Evolutionary conservation across 73 alveolate genomes (phyloP).

Genomic region (Blepharisma stoltei): DNA sequence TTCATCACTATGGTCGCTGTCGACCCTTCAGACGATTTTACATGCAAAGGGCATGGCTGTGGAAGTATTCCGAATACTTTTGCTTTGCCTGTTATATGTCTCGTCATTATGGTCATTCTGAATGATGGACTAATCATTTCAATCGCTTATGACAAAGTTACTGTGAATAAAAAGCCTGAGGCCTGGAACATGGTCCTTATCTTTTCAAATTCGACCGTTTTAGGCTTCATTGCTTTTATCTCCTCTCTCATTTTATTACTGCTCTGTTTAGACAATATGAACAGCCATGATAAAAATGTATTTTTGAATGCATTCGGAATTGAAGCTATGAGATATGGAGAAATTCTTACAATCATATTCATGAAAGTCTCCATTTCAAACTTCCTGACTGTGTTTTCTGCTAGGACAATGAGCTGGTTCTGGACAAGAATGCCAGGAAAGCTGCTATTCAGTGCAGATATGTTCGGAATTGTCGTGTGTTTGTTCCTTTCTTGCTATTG

Average conservation of each 20-base stretch:
- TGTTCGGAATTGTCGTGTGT: neutral
- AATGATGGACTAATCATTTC: neutral
- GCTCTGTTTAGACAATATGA: neutral
- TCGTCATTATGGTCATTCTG: slow-evolving; percentile 8
- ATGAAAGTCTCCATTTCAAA: neutral
- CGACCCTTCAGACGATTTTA: neutral
- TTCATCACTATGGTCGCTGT: slow-evolving; percentile 14
- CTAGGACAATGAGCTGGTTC: slow-evolving; percentile 14
- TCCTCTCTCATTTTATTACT: slow-evolving; percentile 6
- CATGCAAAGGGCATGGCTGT: neutral
- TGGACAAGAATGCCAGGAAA: slow-evolving; percentile 7
- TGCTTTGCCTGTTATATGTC: slow-evolving; percentile 1
- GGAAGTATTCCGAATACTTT: neutral
- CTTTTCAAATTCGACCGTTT: neutral
- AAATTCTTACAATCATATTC: neutral
- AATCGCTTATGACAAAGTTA: slow-evolving; percentile 14
- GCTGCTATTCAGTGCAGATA: neutral
- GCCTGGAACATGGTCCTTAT: slow-evolving; percentile 6
- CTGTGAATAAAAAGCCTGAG: neutral
- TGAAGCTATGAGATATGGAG: neutral
- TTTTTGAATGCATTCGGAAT: slow-evolving; percentile 1
- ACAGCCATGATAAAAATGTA: neutral
- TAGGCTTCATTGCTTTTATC: slow-evolving; percentile 5
- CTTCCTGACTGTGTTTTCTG: slow-evolving; percentile 12
- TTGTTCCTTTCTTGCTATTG: neutral